Conservation (phyloP, 108 stramenopile species). For the Discostella pseudostelligera region DNA sequence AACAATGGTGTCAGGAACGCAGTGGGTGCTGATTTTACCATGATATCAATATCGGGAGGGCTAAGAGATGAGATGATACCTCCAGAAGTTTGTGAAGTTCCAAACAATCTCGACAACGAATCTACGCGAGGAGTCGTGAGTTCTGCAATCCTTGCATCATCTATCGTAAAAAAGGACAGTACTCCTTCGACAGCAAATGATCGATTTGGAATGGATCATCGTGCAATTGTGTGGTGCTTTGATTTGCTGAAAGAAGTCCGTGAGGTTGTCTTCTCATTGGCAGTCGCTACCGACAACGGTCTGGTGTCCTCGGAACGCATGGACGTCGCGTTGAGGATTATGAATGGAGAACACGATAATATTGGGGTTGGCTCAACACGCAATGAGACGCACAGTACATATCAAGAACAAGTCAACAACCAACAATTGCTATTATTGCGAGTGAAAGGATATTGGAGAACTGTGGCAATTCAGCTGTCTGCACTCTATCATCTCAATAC, state of each 20-base stretch:
- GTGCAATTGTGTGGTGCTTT: slow-evolving; percentile 84
- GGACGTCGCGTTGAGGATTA: slow-evolving; percentile 13
- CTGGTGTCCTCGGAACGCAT: slow-evolving; percentile 18
- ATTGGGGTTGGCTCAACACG: neutral
- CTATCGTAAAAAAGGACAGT: slow-evolving; percentile 7
- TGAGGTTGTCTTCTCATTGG: slow-evolving; percentile 51
- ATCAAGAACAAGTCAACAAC: slow-evolving; percentile 7
- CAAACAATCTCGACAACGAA: neutral
- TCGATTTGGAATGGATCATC: slow-evolving; percentile 77
- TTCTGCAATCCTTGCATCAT: slow-evolving; percentile 30
- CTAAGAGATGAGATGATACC: slow-evolving; percentile 82
- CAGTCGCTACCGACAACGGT: slow-evolving; percentile 26
- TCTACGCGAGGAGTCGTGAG: neutral
- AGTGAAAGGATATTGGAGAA: slow-evolving; percentile 19
- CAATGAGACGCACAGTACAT: neutral
- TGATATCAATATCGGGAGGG: slow-evolving; percentile 73
- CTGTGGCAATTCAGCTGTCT: slow-evolving; percentile 37
- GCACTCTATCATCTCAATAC: slow-evolving; percentile 44
- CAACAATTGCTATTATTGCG: slow-evolving; percentile 10
- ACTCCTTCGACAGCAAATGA: neutral
- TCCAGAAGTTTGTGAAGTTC: slow-evolving; percentile 51
- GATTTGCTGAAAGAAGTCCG: slow-evolving; percentile 57
- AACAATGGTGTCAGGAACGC: slow-evolving; percentile 15
- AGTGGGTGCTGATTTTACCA: slow-evolving; percentile 11
- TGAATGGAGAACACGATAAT: slow-evolving; percentile 3